Base-by-base conservation (phyloP, 2,329 filamentous ascomycete genomes). In the Verticillium nonalfalfae region DNA sequence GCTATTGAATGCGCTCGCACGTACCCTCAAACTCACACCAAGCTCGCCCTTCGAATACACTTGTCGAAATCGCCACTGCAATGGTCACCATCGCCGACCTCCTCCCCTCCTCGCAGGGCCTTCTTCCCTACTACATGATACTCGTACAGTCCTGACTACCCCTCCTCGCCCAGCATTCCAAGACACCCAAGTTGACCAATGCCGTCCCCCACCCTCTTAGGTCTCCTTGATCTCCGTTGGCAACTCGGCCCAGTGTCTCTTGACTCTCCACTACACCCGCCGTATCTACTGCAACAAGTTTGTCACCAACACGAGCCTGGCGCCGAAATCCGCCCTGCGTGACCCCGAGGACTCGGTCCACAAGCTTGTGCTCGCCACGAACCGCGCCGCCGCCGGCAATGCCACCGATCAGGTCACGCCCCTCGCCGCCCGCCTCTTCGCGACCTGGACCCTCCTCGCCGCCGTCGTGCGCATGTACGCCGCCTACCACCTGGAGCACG, bases 231-330 rank as follows among this genome's bases (percentile, higher is more conserved):
- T 96, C 61, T 92, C 94, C 35, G 81, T 95, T 62, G 89, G 86
- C 70, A 99, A 99, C 81, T 90, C 87, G 39, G 73, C 96, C 56
- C 93, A 97, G 80, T 87, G 90, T 72, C 96, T 96, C 77, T 70
- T 79, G 39, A 96, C 92, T 18, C 82, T 93, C 3, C 82, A 87
- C 74, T 96, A 91, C 78, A 93, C 93, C 7, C 86, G 88, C n/a
- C 89, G 91, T 73, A 85, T 98, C 71, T 99, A 98, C 81, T 86
- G 89, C 68, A 87, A 87, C 63, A 77, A 77, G 65, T 86, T 85
- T 68, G 75, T 86, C 21, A 74, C 77, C 59, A 85, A 85, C 77
- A 62, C 74, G 45, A 71, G 74, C 36, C 73, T 84, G 11, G 74
- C 74, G 10, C 69, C 76, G 57, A 75, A 71, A 61, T 73, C 78